These are phyloP conservation scores for Arthroderma uncinatum DNA, from an alignment of 2,329 filamentous ascomycete species.

Conservation along the genomic window DNA sequence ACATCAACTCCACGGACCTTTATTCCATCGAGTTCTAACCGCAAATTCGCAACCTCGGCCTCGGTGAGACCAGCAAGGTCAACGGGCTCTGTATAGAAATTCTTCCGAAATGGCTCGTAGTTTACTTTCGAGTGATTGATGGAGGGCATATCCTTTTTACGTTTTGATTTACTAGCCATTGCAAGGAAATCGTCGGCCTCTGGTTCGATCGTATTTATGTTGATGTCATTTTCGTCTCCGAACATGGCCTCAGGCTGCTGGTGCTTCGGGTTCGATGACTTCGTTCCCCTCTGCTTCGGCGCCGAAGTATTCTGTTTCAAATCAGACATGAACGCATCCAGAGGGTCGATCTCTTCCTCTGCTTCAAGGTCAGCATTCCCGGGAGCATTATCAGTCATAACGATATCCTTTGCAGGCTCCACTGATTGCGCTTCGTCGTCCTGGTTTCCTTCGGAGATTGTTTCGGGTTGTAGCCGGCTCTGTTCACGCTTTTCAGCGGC, in stretches of 20 bases:
- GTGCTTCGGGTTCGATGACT: conserved; percentile 33
- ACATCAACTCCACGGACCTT: conserved; percentile 82
- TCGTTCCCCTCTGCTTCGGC: conserved; percentile 25
- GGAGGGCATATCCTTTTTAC: conserved; percentile 89
- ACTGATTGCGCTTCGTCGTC: neutral
- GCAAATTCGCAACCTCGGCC: conserved; percentile 68
- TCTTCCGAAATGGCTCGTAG: conserved; percentile 77
- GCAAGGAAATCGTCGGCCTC: conserved; percentile 54
- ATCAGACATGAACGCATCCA: conserved; percentile 93
- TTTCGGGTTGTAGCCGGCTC: conserved; percentile 44
- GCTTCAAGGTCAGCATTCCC: conserved; percentile 24
- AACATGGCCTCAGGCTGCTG: conserved; percentile 77
- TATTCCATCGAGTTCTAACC: conserved; percentile 85
- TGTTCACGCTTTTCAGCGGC: conserved; percentile 70
- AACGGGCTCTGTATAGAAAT: conserved; percentile 84
- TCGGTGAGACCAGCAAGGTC: conserved; percentile 76
- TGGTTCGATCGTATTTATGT: conserved; percentile 50
- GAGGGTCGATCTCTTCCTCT: conserved; percentile 62
- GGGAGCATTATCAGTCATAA: conserved; percentile 21
- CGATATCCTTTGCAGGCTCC: neutral
- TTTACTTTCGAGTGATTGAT: conserved; percentile 80
- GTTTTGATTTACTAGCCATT: conserved; percentile 55
- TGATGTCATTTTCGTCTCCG: conserved; percentile 66
- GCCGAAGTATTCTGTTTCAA: conserved; percentile 42
- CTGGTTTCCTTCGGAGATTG: conserved; percentile 31